Percentiles rank a stretch among this genome's conserved stretches.
Evolutionary conservation across 495 filamentous ascomycete genomes (phyloP).

Genomic region (Trichoderma asperelloides): DNA sequence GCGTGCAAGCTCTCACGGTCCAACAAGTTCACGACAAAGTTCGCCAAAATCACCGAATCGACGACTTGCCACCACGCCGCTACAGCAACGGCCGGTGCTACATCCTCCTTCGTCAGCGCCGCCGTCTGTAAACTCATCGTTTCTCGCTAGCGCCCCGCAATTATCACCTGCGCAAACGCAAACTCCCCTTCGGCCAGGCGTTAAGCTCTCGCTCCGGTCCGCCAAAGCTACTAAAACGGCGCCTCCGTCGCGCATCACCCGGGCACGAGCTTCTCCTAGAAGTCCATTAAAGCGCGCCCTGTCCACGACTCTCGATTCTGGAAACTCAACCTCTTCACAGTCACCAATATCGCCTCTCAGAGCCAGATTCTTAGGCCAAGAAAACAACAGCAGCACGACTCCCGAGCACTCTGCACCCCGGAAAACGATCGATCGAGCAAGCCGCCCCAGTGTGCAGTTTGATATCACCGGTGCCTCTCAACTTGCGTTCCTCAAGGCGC

Average conservation of each 20-base stretch:
- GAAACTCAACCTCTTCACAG: conserved; percentile 37
- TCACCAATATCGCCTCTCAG: conserved; percentile 36
- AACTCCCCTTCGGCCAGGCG: conserved; percentile 33
- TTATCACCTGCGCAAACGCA: conserved; percentile 24
- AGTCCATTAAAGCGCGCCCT: conserved; percentile 72
- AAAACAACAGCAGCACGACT: conserved; percentile 42
- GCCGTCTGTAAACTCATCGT: neutral
- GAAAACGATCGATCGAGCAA: conserved; percentile 33
- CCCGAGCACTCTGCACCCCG: conserved; percentile 19
- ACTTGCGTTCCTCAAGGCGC: conserved; percentile 35
- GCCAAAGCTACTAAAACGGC: conserved; percentile 35
- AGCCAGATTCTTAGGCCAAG: conserved; percentile 38
- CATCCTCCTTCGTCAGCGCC: conserved; percentile 11
- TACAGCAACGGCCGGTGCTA: neutral
- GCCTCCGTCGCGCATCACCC: conserved; percentile 33
- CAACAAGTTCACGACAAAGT: conserved; percentile 17
- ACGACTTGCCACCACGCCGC: neutral
- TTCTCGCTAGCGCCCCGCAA: neutral
- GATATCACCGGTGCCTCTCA: conserved; percentile 41
- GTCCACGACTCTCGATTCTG: conserved; percentile 57
- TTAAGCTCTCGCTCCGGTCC: conserved; percentile 46
- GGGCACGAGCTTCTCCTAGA: conserved; percentile 53
- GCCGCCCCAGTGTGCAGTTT: conserved; percentile 38
- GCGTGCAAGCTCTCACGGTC: conserved; percentile 37
- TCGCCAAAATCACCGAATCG: conserved; percentile 21